phyloP scores from a whole-genome alignment of 2,329 filamentous ascomycete species.

The Colletotrichum sp. region DNA sequence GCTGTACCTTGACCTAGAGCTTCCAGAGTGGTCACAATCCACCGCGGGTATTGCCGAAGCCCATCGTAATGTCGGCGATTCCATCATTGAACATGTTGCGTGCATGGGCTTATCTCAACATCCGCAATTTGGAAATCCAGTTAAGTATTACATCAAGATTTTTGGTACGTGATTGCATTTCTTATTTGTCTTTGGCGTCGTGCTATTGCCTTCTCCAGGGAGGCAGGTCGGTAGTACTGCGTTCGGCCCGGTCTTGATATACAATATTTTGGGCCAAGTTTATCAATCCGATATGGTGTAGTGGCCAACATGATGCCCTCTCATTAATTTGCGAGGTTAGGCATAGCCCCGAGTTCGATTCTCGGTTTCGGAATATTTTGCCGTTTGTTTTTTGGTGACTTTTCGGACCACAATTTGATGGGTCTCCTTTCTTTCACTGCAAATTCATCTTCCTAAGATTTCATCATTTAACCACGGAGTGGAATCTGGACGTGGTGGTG shows the following conservation, averaged over 20 bases:
- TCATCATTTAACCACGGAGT: background rate
- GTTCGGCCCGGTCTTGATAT: fast-evolving
- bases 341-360: constrained; percentile 22
- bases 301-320: constrained; percentile 19
- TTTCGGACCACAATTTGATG: background rate
- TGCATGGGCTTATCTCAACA: background rate
- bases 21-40: background rate
- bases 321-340: background rate
- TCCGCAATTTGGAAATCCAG: background rate
- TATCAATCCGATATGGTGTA: constrained; percentile 9
- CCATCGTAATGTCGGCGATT: background rate
- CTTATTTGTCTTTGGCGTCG: background rate
- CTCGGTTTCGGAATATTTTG: constrained; percentile 14
- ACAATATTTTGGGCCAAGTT: fast-evolving
- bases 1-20: background rate
- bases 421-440: background rate
- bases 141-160: background rate
- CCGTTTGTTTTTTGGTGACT: background rate
- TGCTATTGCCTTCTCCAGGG: background rate
- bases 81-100: background rate
- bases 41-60: background rate
- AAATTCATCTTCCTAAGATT: background rate
- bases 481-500: background rate
- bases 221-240: background rate
- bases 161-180: background rate